phyloP scores from a whole-genome alignment of 78 protist genomes.

The Bodo saltans region DNA sequence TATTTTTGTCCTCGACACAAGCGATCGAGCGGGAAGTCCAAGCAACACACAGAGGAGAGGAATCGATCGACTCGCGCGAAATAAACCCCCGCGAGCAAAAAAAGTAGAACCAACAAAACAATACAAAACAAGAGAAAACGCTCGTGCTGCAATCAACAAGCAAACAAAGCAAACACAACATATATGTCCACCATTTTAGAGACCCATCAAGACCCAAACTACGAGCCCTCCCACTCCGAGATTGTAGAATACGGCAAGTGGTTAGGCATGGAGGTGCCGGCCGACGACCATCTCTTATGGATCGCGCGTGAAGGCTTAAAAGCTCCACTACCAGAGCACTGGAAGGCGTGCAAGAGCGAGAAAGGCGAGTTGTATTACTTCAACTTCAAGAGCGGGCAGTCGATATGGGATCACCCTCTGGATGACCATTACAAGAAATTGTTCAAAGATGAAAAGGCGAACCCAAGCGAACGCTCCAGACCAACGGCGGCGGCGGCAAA shows the following conservation, averaged over 20 bases:
- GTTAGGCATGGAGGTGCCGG: constrained; percentile 47
- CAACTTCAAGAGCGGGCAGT: constrained; percentile 54
- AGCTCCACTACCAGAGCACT: constrained; percentile 58
- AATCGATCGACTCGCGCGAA: too few relatives aligned
- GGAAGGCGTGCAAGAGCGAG: constrained; percentile 48
- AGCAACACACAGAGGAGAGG: too few relatives aligned
- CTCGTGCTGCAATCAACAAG: too few relatives aligned
- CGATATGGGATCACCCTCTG: constrained; percentile 65
- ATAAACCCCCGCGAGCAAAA: too few relatives aligned
- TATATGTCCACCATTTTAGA: too few relatives aligned
- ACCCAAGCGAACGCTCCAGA: too few relatives aligned
- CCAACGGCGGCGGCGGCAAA: too few relatives aligned
- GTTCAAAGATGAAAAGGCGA: constrained; percentile 7
- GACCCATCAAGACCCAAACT: constrained; percentile 6
- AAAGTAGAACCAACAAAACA: too few relatives aligned
- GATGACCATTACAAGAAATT: constrained; percentile 39
- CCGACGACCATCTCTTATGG: constrained; percentile 41
- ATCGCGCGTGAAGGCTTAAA: constrained; percentile 54
- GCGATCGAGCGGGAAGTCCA: too few relatives aligned
- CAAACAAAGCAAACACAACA: too few relatives aligned
- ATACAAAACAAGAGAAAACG: too few relatives aligned
- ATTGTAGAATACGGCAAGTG: constrained; percentile 46
- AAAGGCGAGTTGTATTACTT: constrained; percentile 46
- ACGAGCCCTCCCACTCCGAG: constrained; percentile 35
- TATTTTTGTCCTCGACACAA: too few relatives aligned